These are phyloP conservation scores for Colletotrichum lentis DNA, from an alignment of 2,329 filamentous ascomycete genomes.

Conservation along the genomic window DNA sequence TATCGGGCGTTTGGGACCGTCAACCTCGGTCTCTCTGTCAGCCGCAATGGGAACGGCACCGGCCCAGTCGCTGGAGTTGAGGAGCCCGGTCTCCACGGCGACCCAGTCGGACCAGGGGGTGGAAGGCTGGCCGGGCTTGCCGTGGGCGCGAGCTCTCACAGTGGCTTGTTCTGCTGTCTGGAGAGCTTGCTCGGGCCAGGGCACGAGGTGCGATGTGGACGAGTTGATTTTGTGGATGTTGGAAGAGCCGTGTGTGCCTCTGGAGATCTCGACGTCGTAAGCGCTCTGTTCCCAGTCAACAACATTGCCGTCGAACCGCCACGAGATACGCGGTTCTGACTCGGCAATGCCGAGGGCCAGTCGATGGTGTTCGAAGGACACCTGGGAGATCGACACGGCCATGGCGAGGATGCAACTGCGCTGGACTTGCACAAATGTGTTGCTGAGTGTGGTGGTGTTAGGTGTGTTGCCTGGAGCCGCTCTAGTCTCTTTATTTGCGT, in stretches of 20 bases:
- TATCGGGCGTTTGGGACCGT: constrained; percentile 44
- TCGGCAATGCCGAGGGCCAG: constrained; percentile 55
- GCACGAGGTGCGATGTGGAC: constrained; percentile 51
- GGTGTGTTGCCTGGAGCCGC: background rate
- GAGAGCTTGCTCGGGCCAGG: constrained; percentile 53
- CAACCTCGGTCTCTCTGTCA: constrained; percentile 43
- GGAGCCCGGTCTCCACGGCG: constrained; percentile 49
- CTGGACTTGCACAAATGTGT: background rate
- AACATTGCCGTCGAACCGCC: constrained; percentile 52
- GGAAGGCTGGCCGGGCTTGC: constrained; percentile 37
- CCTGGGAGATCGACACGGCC: constrained; percentile 50
- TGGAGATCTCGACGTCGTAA: constrained; percentile 55
- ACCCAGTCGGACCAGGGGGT: constrained; percentile 47
- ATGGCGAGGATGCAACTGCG: constrained; percentile 39
- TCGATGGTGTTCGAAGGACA: constrained; percentile 55
- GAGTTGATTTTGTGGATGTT: constrained; percentile 45
- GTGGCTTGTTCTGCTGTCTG: constrained; percentile 45
- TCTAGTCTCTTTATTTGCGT: background rate
- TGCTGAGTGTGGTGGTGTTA: background rate
- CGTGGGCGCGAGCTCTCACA: constrained; percentile 49
- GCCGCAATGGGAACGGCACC: constrained; percentile 45
- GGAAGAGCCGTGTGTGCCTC: constrained; percentile 26
- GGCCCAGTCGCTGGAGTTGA: constrained; percentile 45
- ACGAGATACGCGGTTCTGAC: constrained; percentile 55
- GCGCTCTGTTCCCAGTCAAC: constrained; percentile 53